A percentile compares a stretch with the other conserved stretches of the same genome.
These are phyloP conservation scores for Alternaria incomplexa DNA, from an alignment of 2,329 filamentous ascomycete genomes.

Conservation along the genomic window DNA sequence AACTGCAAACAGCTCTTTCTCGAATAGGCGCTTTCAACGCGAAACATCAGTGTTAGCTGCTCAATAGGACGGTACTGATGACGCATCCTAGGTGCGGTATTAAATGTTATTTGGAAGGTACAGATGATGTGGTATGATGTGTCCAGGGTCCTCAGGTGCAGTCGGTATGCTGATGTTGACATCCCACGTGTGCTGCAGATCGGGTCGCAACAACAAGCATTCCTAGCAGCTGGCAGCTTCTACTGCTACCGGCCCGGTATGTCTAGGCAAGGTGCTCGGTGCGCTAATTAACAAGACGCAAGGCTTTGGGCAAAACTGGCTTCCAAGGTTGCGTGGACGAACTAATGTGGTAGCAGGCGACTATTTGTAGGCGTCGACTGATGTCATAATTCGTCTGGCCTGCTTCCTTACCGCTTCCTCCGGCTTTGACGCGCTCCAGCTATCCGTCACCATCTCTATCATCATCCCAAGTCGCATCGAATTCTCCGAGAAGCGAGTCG, in stretches of 20 bases:
- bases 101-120: no score
- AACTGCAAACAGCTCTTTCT: neutral
- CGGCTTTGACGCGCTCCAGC: slow-evolving; percentile 3
- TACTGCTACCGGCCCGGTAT: neutral
- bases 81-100: no score
- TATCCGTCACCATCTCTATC: slow-evolving; percentile 3
- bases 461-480: neutral
- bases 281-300: slow-evolving; percentile 1
- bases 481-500: slow-evolving; percentile 3
- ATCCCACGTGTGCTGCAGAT: neutral
- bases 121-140: neutral
- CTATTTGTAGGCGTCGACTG: slow-evolving; percentile 9
- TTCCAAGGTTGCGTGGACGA: neutral
- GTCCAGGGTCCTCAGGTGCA: neutral
- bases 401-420: slow-evolving; percentile 18
- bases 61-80: neutral
- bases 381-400: slow-evolving; percentile 14
- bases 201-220: neutral
- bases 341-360: slow-evolving; percentile 10
- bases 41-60: no score
- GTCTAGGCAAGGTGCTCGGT: neutral
- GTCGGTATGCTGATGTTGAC: neutral
- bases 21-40: neutral
- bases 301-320: slow-evolving; percentile 1
- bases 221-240: no score